Evolutionary conservation across 2,329 filamentous ascomycete genomes (phyloP), one percentile per base, ranked within the genome.

Genomic region (Fusarium sp.): DNA sequence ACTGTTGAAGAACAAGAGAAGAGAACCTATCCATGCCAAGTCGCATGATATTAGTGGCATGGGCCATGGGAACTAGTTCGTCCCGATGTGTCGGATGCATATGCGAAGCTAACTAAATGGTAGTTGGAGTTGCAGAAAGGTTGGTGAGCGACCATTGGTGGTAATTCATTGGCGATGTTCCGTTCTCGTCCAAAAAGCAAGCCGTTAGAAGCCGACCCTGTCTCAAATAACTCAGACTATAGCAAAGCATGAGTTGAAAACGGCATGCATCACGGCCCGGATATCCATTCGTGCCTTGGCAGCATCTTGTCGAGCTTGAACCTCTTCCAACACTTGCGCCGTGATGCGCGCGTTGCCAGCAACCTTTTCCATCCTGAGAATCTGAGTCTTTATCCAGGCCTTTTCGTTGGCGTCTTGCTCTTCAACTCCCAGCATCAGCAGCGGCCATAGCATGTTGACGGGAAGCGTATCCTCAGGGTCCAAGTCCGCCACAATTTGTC

Each of bases 361-460:
- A 8, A 86, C 84, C 56, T 82, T 82, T 67, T 86, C 83, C 84
- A 87, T 87, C 18, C 81, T 77, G 53, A 85, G 79, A 24, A 90
- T 88, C 64, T 86, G 84, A 11, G 82, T 78, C 36, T 84, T 81
- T 61, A 90, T 88, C 87, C 88, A 89, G 11, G 73, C 77, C 53
- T 87, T 81, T 73, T 88, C 86, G 9, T 82, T 81, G 0, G 78
- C 45, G 53, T 86, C 84, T n/a, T 87, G 85, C 69, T 88, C 87
- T 75, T 90, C 88, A 14, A 84, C 85, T 0, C 88, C 88, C 70
- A 87, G 82, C 85, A 90, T 88, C 45, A 90, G 79, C 13, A 89
- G 78, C 4, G 88, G 88, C 89, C 87, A 90, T 10, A 90, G 81
- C 82, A 89, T 85, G 66, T 87, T 90, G 54, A 89, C 86, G 0